Base-by-base conservation (phyloP, 164 flowering plant genomes). In the Magnolia officinalis region DNA sequence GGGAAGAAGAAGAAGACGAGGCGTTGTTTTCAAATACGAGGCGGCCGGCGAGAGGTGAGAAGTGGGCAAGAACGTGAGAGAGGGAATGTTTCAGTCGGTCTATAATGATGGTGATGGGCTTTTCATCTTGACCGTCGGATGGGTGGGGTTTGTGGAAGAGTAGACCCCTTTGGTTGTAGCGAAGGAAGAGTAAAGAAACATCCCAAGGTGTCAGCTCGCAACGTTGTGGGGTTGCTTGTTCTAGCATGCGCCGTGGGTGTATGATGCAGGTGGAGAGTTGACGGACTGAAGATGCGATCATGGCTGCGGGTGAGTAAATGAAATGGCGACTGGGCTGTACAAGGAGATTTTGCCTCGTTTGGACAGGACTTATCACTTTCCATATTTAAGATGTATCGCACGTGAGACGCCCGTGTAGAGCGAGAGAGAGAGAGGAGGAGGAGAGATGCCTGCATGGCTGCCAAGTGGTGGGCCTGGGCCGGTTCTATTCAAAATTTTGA, bases 141-240 rank as follows among this genome's bases (percentile, higher is more conserved):
- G 70, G 52, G 21, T 71, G 24, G 7, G 86, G 84, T 18, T 76
- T 82, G 49, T 1, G 74, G 75, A 84, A 88, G 50, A 89, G 78
- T 52, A 90, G 81, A 0, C 92, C 95, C 77, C 81, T 87, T 66
- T 88, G 95, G 74, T 78, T 86, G 73, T 79, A 78, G 37, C 76
- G 78, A 1, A 55, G 11, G 24, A 65, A 63, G 31, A 83, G 83
- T 68, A 83, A 24, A 63, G 58, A 63, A 0, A 90, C 74, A 69
- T 91, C 92, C 87, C 86, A 89, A 66, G 87, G 75, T 1, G 74
- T 51, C 8, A 79, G 68, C 59, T 79, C 50, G 16, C 20, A 23
- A 2, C 37, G 63, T 19, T 21, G 6, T 55, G 63, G 72, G 49
- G 31, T 0, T 55, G 59, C 59, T 55, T 55, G 59, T 14, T 55